phyloP scores from a whole-genome alignment of 1,284 basidiomycete species.

The Malassezia restricta region DNA sequence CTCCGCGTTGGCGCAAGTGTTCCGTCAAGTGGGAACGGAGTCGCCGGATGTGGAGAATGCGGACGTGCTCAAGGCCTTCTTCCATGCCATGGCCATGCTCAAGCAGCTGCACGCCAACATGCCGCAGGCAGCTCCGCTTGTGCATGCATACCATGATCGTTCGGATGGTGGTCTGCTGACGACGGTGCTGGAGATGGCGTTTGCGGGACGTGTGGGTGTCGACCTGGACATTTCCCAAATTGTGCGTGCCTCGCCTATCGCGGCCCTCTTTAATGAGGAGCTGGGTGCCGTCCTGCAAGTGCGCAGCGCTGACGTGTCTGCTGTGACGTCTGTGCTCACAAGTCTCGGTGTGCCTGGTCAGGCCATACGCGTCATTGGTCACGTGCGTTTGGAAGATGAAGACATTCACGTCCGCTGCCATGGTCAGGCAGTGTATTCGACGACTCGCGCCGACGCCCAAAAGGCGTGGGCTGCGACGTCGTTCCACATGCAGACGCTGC shows the following conservation, averaged over 20 bases:
- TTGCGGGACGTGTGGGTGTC: conserved; percentile 74
- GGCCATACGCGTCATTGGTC: conserved; percentile 64
- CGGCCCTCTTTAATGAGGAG: conserved; percentile 87
- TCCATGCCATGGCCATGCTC: conserved; percentile 61
- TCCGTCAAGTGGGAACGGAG: conserved; percentile 77
- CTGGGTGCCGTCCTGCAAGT: conserved; percentile 87
- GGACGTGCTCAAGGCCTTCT: conserved; percentile 65
- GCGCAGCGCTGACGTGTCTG: conserved; percentile 54
- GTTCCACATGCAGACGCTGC: conserved; percentile 73
- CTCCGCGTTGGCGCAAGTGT: conserved; percentile 89
- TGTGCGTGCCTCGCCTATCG: conserved; percentile 49
- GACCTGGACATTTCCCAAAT: conserved; percentile 57
- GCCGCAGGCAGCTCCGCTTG: conserved; percentile 53
- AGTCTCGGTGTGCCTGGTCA: conserved; percentile 61
- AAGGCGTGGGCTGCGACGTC: conserved; percentile 86
- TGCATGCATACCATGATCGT: conserved; percentile 92
- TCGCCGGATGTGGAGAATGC: conserved; percentile 79
- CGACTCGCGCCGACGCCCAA: conserved; percentile 60
- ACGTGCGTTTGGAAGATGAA: conserved; percentile 49
- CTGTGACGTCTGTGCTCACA: conserved; percentile 57
- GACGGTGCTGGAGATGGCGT: conserved; percentile 87
- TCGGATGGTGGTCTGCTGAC: conserved; percentile 93
- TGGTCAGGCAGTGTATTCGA: conserved; percentile 17
- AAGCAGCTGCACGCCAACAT: conserved; percentile 49
- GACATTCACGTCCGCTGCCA: conserved; percentile 49